These are phyloP conservation scores for Cyclaneusma minus DNA, from an alignment of 2,329 filamentous ascomycete species.

Conservation along the genomic window DNA sequence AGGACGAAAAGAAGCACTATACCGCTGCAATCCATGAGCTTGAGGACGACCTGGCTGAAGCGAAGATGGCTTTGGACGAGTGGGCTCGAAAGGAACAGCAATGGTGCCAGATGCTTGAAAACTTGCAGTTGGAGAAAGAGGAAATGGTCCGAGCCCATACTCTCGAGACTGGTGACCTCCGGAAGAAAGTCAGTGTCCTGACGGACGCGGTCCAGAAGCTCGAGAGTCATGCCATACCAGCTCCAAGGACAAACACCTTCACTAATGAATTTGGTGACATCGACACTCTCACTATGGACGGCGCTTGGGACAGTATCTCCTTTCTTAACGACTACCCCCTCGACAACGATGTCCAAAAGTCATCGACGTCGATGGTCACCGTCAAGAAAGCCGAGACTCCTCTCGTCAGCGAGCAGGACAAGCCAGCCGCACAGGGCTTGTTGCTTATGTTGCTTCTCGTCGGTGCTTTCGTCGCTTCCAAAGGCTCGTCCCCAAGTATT, in stretches of 20 bases:
- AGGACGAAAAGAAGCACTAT: conserved; percentile 92
- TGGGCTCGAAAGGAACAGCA: conserved; percentile 60
- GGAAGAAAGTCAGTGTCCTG: conserved; percentile 81
- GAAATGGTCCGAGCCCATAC: conserved; percentile 81
- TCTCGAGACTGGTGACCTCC: conserved; percentile 76
- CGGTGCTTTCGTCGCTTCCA: conserved; percentile 89
- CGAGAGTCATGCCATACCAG: conserved; percentile 41
- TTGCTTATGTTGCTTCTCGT: conserved; percentile 94
- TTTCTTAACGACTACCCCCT: conserved; percentile 59
- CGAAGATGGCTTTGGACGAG: conserved; percentile 55
- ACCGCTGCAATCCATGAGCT: conserved; percentile 60
- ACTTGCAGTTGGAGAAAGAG: conserved; percentile 72
- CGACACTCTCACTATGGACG: conserved; percentile 68
- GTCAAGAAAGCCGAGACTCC: conserved; percentile 36
- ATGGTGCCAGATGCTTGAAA: conserved; percentile 60
- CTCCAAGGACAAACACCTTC: conserved; percentile 46
- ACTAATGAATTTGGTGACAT: conserved; percentile 63
- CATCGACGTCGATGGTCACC: conserved; percentile 25
- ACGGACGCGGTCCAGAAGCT: conserved; percentile 56
- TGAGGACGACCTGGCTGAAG: conserved; percentile 58
- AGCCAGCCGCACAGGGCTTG: conserved; percentile 61
- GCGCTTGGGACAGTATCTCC: conserved; percentile 68
- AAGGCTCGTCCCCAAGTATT: conserved; percentile 56
- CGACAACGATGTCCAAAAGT: conserved; percentile 41
- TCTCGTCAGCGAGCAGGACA: conserved; percentile 35